Base-by-base conservation (phyloP, 1,284 basidiomycete species). In the Naganishia albida region DNA sequence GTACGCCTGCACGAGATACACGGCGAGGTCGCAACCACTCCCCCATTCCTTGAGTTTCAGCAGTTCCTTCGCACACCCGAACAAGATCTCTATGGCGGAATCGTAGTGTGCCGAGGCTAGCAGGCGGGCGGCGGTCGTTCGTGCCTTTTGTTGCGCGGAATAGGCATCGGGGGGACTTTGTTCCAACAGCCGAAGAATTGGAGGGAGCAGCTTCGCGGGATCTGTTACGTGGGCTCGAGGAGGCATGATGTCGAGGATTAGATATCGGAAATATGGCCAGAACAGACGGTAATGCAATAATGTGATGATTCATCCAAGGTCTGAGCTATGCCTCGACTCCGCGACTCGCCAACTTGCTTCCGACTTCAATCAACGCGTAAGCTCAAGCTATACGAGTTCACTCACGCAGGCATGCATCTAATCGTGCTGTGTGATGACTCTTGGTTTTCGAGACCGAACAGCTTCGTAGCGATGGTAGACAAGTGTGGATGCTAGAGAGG, bases 91-190 rank as follows among this genome's bases (percentile, higher is more conserved):
- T 77, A 91, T 87, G 16, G 91, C 91, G 15, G 87, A 87, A 71
- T 88, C 87, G 74, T 87, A 86, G 71, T 92, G 87, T 1, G 83
- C 83, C 3, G 90, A 86, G 77, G 90, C 88, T 62, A 80, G 75
- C 75, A 95, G 91, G 72, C 93, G 85, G 13, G 92, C 88, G 6
- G 91, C 91, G 69, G 93, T 94, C 28, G 93, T 96, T 38, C 93
- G 86, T 28, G 92, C 90, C 80, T 95, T 95, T 77, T 96, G 93
- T 72, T 96, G 93, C 0, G 92, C 93, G 72, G 91, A 90, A 78
- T 96, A 95, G 3, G 89, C 85, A 67, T 88, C 76, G 7, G 77
- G 78, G 16, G 75, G 69, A 28, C 69, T 69, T 16, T 72, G 69
- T 52, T 66, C 40, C 75, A 79, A 72, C 44, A 75, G 72, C 48